Conservation (phyloP, 208 protist genomes). For the Acanthamoeba sp. region DNA sequence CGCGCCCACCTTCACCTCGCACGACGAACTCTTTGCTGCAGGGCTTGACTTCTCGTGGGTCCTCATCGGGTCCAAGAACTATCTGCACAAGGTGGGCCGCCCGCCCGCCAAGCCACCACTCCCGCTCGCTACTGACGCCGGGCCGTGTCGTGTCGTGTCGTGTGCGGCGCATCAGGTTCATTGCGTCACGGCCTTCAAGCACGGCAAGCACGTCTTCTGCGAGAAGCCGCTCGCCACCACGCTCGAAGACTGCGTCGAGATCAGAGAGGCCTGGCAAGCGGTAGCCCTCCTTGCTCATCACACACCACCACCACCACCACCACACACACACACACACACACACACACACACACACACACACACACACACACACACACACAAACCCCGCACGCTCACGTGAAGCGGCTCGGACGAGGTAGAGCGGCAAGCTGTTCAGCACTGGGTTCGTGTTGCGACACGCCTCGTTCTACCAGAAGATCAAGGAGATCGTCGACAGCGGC, state of each 20-base stretch:
- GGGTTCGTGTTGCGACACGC: slow-evolving; percentile 59
- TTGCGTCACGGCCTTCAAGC: neutral
- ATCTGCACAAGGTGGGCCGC: neutral
- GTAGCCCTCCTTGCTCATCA: neutral
- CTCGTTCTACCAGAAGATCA: slow-evolving; percentile 47
- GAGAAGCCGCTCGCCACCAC: slow-evolving; percentile 64
- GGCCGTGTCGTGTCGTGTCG: too few relatives aligned
- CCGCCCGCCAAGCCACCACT: too few relatives aligned
- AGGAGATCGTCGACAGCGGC: slow-evolving; percentile 39
- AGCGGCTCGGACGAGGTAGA: too few relatives aligned
- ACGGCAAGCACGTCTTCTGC: slow-evolving; percentile 73
- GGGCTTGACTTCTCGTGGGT: slow-evolving; percentile 64
- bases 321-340: too few relatives aligned
- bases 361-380: too few relatives aligned
- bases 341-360: too few relatives aligned
- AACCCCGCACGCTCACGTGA: too few relatives aligned
- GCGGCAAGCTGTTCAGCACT: slow-evolving; percentile 55
- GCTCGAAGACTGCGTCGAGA: slow-evolving; percentile 23
- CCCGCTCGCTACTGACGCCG: too few relatives aligned
- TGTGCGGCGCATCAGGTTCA: neutral
- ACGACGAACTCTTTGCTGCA: slow-evolving; percentile 21
- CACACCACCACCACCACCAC: too few relatives aligned
- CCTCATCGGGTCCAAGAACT: slow-evolving; percentile 64
- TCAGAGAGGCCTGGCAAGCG: slow-evolving; percentile 21
- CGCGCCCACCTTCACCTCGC: slow-evolving; percentile 31